Evolutionary conservation across 305 asterid genomes (phyloP), one percentile per base, ranked within the genome.

Genomic region (Fraxinus ornus): DNA sequence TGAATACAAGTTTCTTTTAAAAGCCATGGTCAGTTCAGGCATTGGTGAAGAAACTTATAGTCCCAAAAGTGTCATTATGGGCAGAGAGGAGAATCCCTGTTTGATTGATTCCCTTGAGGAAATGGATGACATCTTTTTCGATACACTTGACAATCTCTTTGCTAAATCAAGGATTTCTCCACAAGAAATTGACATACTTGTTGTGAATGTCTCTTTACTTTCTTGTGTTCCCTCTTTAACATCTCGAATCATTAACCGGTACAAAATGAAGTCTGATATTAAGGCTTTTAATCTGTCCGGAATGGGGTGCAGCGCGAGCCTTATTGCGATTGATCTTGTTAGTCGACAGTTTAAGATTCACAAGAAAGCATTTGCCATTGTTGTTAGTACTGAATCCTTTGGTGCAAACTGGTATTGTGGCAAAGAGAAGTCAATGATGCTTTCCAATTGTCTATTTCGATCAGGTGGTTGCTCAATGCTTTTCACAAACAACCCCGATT

Each of bases 291-390:
- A 88, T 75, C 91, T 91, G 32, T 78, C 93, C 10, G 94, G 94
- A 37, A 91, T 91, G 94, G 94, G 94, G 5, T 91, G 94, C 80
- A 91, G 94, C 79, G 94, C 94, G 0, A 88, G 93, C 84, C 78
- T 89, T 13, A 75, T 91, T 5, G 90, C 89, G 32, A 78, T 91
- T 47, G 91, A 91, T 80, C 86, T 91, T 3, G 91, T 90, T 15
- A 39, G 86, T 0, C 84, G 88, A 0, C 12, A 89, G 0, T 91
- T 91, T 71, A 91, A 78, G 78, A 39, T 74, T n/a, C 78, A 78
- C 2, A 44, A 3, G 10, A 81, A 80, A 49, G 35, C 83, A 2
- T 37, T 85, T 13, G 94, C 89, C 0, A 0, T 88, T 3, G 93
- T 91, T 75, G 92, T 89, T 2, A 89, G 92, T 83, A 87, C 94